Evolutionary conservation across 495 filamentous ascomycete species (phyloP), one percentile per base, ranked within the genome.

Genomic region (Darksidea phi): DNA sequence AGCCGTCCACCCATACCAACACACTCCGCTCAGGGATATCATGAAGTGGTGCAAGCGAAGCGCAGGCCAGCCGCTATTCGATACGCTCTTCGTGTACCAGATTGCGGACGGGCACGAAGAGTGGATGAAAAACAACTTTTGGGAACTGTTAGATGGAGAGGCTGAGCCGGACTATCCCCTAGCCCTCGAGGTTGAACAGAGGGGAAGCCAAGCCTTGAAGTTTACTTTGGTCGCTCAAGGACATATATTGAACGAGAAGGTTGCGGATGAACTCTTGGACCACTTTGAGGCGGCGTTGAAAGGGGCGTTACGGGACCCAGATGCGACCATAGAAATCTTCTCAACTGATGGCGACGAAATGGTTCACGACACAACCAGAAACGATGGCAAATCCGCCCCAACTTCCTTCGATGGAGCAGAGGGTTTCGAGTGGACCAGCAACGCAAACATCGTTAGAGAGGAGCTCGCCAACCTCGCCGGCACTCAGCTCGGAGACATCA

Each of bases 81-180:
- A 96, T 66, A 87, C 81, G 0, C 76, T 97, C 5, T 95, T 97
- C 67, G 87, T 91, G 0, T 96, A 95, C 64, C 87, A 95, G 66
- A 82, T 83, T 70, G 71, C 73, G 28, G 38, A 23, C 5, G 56
- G 63, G 26, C 53, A 64, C 43, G 1, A 43, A n/a, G 43, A 70
- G 6, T 61, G 64, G 37, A 59, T 54, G 5, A 64, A n/a, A 23
- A 57, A 59, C 12, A 52, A 71, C 1, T 66, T 88, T 1, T 91
- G 88, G 86, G 74, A 69, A 0, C 67, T 79, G 10, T 28, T 83
- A 7, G 79, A 83, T 18, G 76, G 77, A 0, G 71, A 73, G 7
- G 72, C 67, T 2, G 69, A 71, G 10, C 77, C 84, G 15, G 85
- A 89, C 66, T 95, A 92, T 67, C 84, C 89, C 0, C 71, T 92